These are phyloP conservation scores for Candida pseudoglaebosa DNA, from an alignment of 805 yeast genomes.

Conservation along the genomic window DNA sequence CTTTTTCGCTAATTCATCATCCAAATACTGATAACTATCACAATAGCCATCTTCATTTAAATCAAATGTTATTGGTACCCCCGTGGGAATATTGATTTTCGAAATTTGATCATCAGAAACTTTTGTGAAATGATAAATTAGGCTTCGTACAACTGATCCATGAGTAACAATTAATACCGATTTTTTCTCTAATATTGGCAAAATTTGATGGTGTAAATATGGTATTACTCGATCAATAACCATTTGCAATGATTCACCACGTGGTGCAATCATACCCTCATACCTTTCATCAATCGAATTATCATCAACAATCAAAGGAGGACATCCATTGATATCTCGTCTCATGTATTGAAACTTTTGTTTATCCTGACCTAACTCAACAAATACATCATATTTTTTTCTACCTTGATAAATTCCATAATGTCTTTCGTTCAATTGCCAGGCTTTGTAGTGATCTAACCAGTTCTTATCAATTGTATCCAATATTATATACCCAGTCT, in stretches of 20 bases:
- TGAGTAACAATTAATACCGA: slow-evolving; percentile 40
- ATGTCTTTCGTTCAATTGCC: slow-evolving; percentile 44
- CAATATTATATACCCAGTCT: slow-evolving; percentile 38
- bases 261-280: slow-evolving; percentile 25
- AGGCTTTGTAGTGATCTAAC: slow-evolving; percentile 34
- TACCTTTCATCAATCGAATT: slow-evolving; percentile 35
- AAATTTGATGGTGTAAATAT: slow-evolving; percentile 27
- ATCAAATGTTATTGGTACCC: slow-evolving; percentile 42
- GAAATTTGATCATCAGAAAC: slow-evolving; percentile 36
- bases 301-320: slow-evolving; percentile 32
- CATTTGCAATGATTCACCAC: slow-evolving; percentile 37
- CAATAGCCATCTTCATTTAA: slow-evolving; percentile 26
- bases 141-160: slow-evolving; percentile 39
- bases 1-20: slow-evolving; percentile 34
- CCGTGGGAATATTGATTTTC: slow-evolving; percentile 41
- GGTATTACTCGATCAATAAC: slow-evolving; percentile 40
- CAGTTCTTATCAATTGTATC: slow-evolving; percentile 28
- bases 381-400: slow-evolving; percentile 33
- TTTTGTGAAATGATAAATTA: slow-evolving; percentile 33
- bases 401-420: slow-evolving; percentile 41
- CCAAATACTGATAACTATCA: slow-evolving; percentile 34
- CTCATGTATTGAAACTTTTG: slow-evolving; percentile 37
- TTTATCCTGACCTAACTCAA: slow-evolving; percentile 31
- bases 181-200: slow-evolving; percentile 20
- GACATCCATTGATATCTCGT: slow-evolving; percentile 34